These are phyloP conservation scores for Penicillium verrucosum DNA, from an alignment of 2,329 filamentous ascomycete species.

Conservation along the genomic window DNA sequence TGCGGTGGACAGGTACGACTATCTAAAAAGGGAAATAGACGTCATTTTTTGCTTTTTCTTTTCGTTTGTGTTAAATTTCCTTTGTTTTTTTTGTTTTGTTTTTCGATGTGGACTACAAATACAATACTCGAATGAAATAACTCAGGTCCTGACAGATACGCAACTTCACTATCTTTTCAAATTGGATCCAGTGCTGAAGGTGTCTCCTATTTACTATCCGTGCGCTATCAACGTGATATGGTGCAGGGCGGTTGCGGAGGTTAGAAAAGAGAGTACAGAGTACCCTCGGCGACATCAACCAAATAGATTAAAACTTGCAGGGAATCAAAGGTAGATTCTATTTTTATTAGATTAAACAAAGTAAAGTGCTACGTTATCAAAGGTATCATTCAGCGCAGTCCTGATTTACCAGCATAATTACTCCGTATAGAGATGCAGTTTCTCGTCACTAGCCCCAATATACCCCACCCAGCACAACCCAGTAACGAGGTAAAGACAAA, in stretches of 20 bases:
- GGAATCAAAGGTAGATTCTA: neutral
- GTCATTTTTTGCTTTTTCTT: neutral
- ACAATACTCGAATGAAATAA: neutral
- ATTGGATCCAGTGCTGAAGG: neutral
- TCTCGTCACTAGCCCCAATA: neutral
- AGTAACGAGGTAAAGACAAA: neutral
- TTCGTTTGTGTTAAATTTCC: neutral
- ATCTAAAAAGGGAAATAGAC: neutral
- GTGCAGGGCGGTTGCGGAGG: slow-evolving; percentile 23
- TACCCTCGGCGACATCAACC: neutral
- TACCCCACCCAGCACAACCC: neutral
- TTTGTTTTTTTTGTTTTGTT: neutral
- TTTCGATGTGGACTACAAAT: neutral
- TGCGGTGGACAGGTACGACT: neutral
- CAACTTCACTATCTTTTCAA: neutral
- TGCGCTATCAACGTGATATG: slow-evolving; percentile 13
- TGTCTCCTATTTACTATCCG: slow-evolving; percentile 16
- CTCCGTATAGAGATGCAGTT: neutral
- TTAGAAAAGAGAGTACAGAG: slow-evolving; percentile 11
- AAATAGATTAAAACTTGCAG: slow-evolving; percentile 3
- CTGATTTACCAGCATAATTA: neutral
- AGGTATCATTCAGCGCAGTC: slow-evolving; percentile 1
- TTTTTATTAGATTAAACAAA: neutral
- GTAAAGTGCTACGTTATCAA: slow-evolving; percentile 16
- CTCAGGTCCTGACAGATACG: neutral